Evolutionary conservation across 140 eudicot species (phyloP), one percentile per base, ranked within the genome.

Genomic region (Oenanthe javanica): DNA sequence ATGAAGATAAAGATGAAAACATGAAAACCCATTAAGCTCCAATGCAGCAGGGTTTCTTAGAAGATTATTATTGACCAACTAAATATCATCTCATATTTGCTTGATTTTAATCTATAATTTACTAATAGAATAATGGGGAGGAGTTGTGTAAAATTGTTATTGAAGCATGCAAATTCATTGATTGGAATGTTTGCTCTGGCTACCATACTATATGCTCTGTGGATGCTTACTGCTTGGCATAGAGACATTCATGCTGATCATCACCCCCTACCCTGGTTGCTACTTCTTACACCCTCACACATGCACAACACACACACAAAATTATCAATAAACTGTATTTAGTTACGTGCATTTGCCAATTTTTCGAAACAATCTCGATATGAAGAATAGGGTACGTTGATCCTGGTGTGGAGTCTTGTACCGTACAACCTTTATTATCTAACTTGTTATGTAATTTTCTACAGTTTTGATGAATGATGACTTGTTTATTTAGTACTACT

Each of bases 191-290:
- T 82, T n/a, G 98, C 97, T n/a, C 85, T 93, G 50, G 96, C 91
- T 18, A 87, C 91, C 82, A 87, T 89, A 31, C n/a, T 93, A 6
- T 93, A 93, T 75, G 83, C 88, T 8, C 76, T 91, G 12, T 93
- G 98, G 98, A 93, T 93, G 98, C 83, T 91, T 55, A 90, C 91
- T 84, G 91, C 76, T 75, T 93, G 97, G 97, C 88, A 87, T 8
- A 88, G 77, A 46, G 83, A 89, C 19, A 64, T 88, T 54, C 83
- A 74, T 40, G 81, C 52, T 15, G 13, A 82, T 8, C 82, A 84
- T 73, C 79, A 79, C 77, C 86, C 36, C 49, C 55, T 80, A 36
- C 98, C 98, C 12, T 93, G 98, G 98, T 93, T 55, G 48, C 75
- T 80, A 50, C 45, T 25, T 81, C 74, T 78, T 15, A n/a, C 72